These are phyloP conservation scores for Candida glaebosa DNA, from an alignment of 805 yeast species.

Conservation along the genomic window DNA sequence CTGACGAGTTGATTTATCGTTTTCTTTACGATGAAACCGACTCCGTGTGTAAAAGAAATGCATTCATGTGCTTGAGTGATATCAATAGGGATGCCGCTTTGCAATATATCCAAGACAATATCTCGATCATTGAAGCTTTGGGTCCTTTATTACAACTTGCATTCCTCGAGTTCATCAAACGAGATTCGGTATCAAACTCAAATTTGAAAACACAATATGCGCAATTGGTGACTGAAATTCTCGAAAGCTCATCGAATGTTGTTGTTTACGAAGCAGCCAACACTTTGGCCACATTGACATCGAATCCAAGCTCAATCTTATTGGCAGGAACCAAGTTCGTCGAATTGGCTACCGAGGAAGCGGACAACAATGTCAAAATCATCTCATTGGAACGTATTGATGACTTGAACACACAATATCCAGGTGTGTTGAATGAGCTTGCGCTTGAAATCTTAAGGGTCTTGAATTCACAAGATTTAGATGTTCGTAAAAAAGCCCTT, in stretches of 20 bases:
- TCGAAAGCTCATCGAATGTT: conserved; percentile 65
- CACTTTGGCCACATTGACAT: conserved; percentile 62
- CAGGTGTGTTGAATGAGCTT: conserved; percentile 80
- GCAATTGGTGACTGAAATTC: conserved; percentile 64
- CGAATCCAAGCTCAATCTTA: conserved; percentile 62
- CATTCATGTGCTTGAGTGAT: conserved; percentile 81
- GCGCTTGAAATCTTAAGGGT: conserved; percentile 84
- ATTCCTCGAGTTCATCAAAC: conserved; percentile 85
- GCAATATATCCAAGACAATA: conserved; percentile 71
- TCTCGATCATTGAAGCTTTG: conserved; percentile 53
- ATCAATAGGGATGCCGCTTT: conserved; percentile 84
- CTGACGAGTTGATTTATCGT: conserved; percentile 74
- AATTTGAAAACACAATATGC: conserved; percentile 69
- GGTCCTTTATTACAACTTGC: conserved; percentile 88
- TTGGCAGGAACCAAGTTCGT: conserved; percentile 84
- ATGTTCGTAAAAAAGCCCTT: conserved; percentile 85
- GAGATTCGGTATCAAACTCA: conserved; percentile 65
- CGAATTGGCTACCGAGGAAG: conserved; percentile 83
- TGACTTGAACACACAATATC: conserved; percentile 67
- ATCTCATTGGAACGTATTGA: conserved; percentile 85
- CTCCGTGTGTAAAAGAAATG: conserved; percentile 92
- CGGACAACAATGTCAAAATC: conserved; percentile 93
- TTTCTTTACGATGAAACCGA: conserved; percentile 83
- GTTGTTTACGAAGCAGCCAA: conserved; percentile 92
- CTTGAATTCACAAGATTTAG: conserved; percentile 83